A percentile compares a stretch with the other conserved stretches of the same genome.
Conservation (phyloP, 2,329 filamentous ascomycete species). For the Tolypocladium tundrense region DNA sequence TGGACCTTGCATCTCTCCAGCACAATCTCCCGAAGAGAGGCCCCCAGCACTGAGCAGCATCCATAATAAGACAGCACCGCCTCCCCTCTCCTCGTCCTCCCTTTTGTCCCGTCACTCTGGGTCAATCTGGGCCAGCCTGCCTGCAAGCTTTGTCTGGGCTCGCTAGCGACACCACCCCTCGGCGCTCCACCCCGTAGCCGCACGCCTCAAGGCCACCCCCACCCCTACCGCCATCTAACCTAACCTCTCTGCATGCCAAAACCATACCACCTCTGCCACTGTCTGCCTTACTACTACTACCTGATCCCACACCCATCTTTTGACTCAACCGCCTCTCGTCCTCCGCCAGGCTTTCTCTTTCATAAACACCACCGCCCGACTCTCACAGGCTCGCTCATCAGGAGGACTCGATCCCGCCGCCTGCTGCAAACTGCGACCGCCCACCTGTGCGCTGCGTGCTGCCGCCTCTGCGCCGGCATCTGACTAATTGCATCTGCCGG, state of each 20-base stretch:
- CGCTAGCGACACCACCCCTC: neutral
- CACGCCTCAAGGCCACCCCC: neutral
- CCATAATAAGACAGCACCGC: neutral
- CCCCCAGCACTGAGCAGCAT: neutral
- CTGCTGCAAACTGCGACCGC: neutral
- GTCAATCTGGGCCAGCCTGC: conserved; percentile 1
- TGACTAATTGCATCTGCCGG: conserved; percentile 1
- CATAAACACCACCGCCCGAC: neutral
- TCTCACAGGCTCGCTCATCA: neutral
- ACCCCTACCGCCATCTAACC: neutral
- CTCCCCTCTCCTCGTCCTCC: neutral
- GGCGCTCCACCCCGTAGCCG: neutral
- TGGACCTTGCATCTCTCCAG: conserved; percentile 8
- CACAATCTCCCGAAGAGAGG: neutral
- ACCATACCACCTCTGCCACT: neutral
- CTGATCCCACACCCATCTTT: neutral
- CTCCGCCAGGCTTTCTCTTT: neutral
- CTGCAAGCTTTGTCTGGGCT: neutral
- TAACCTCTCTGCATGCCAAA: neutral
- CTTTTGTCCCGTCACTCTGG: conserved; percentile 3
- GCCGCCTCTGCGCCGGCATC: neutral
- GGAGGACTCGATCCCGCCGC: neutral
- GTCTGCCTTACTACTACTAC: neutral
- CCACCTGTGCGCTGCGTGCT: neutral
- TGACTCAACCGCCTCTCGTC: neutral